Evolutionary conservation across 495 filamentous ascomycete genomes (phyloP), one percentile per base, ranked within the genome.

Genomic region (Penicillium arizonense): DNA sequence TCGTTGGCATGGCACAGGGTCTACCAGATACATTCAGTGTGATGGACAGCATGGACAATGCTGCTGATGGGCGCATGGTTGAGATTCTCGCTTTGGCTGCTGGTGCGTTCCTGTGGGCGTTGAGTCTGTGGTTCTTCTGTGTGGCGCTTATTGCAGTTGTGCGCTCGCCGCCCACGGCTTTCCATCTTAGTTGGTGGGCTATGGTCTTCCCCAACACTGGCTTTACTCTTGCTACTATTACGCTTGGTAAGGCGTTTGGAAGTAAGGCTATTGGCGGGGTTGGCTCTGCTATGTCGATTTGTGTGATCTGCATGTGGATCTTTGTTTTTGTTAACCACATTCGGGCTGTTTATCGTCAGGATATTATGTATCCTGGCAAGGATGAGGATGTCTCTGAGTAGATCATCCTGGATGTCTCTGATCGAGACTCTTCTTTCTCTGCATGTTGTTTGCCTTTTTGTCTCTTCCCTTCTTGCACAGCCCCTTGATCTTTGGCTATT

Each of bases 51-150:
- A 24, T 52, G 10, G 41, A 65, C 32, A 63, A 56, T 18, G 45
- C 56, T 21, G 50, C 74, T 8, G 72, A 75, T 42, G 65, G 59
- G 0, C 63, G 61, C 7, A 68, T 77, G 18, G 50, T 86, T 11
- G 65, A 75, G 36, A 57, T 85, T 2, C 36, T 81, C 9, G 80
- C 82, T 0, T 58, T 85, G 16, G 65, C 72, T 0, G 51, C 71
- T 1, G 84, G 75, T 2, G 77, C 86, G 4, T 87, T 87, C 50
- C 71, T 91, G 3, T 91, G 87, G 87, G 78, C 79, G 0, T 67
- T 90, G 11, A 82, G 79, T 35, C 75, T 89, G 32, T 90, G 86
- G 86, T 89, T 89, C 73, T 89, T 89, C 63, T 73, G 71, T 32
- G 73, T 85, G 4, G 82, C 84, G 0, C 55, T 77, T 8, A 65